Evolutionary conservation across 176 grass and related monocot genomes (phyloP), one percentile per base, ranked within the genome.

Genomic region (Panicum miliaceum): DNA sequence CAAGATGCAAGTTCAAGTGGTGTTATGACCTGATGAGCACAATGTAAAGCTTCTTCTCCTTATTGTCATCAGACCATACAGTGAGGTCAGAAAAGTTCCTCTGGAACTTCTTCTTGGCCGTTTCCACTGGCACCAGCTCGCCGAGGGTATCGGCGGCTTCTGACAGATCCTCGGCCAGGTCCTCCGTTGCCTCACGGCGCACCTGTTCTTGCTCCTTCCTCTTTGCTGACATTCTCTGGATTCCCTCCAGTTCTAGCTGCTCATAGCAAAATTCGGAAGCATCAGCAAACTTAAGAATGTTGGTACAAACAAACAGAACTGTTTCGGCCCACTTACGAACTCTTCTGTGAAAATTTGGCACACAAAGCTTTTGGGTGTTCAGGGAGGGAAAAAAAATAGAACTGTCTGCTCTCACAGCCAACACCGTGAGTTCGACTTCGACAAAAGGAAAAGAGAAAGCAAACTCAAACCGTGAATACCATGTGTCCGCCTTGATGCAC

Each of bases 11-110:
- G 1, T 40, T 23, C 4, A 18, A 26, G n/a, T 42, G 16, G 50
- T 45, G 35, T 77, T 69, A 4, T 41, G 40, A 92, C 92, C 92
- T 98, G 87, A 98, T 79, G 48, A 98, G 95, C 52, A 95, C 95
- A 86, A 99, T 94, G 81, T 99, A 99, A 43, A 96, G 88, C 64
- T 94, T 96, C 79, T 92, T 99, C 86, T 92, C 86, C 48, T 86
- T 94, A 60, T 96, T 96, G 22, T 99, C 96, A 16, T 94, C 96
- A 48, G 79, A 87, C 96, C 96, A 99, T 32, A 90, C 35, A 5
- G 60, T 83, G 20, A 96, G 71, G 14, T 99, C 96, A 41, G 96
- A 99, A 50, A 89, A 74, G 47, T 92, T 94, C 80, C 90, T 91
- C 84, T 99, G 96, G 29, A 96, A 87, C 50, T 90, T 90, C 52